These are phyloP conservation scores for Blastomyces percursus DNA, from an alignment of 2,329 filamentous ascomycete genomes.

Conservation along the genomic window DNA sequence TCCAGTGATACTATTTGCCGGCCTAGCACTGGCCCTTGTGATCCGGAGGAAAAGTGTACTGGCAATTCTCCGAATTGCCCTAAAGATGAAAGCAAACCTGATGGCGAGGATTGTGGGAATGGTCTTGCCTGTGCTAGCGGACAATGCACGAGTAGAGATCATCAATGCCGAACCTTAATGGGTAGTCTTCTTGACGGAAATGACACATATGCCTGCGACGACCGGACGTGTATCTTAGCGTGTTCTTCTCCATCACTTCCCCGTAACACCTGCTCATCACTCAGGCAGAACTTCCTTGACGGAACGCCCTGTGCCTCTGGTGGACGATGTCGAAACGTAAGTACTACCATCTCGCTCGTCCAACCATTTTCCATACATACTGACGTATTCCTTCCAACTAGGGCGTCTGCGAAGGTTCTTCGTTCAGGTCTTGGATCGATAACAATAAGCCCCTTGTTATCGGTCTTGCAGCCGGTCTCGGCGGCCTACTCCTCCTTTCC, in stretches of 20 bases:
- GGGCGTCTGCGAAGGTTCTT: constrained; percentile 64
- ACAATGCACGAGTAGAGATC: constrained; percentile 84
- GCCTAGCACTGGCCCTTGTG: constrained; percentile 65
- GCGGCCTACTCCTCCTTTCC: constrained; percentile 58
- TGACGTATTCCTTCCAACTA: constrained; percentile 17
- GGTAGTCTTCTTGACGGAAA: constrained; percentile 62
- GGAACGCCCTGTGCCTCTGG: constrained; percentile 75
- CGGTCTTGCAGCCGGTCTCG: constrained; percentile 60
- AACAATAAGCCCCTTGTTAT: constrained; percentile 73
- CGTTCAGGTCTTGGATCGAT: constrained; percentile 60
- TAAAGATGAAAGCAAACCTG: constrained; percentile 53
- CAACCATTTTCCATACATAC: neutral
- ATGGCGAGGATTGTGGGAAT: constrained; percentile 62
- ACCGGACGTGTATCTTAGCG: constrained; percentile 59
- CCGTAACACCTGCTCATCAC: constrained; percentile 54
- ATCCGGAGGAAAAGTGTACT: constrained; percentile 72
- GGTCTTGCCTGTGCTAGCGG: constrained; percentile 71
- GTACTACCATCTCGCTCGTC: constrained; percentile 16
- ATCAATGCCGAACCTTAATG: constrained; percentile 79
- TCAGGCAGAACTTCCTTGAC: constrained; percentile 84
- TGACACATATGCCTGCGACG: constrained; percentile 69
- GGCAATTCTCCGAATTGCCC: constrained; percentile 66
- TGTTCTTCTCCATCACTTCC: constrained; percentile 64
- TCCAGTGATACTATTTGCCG: constrained; percentile 65
- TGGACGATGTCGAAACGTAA: constrained; percentile 61